These are phyloP conservation scores for Gynandropsis gynandra DNA, from an alignment of 345 rosid species.

Conservation along the genomic window DNA sequence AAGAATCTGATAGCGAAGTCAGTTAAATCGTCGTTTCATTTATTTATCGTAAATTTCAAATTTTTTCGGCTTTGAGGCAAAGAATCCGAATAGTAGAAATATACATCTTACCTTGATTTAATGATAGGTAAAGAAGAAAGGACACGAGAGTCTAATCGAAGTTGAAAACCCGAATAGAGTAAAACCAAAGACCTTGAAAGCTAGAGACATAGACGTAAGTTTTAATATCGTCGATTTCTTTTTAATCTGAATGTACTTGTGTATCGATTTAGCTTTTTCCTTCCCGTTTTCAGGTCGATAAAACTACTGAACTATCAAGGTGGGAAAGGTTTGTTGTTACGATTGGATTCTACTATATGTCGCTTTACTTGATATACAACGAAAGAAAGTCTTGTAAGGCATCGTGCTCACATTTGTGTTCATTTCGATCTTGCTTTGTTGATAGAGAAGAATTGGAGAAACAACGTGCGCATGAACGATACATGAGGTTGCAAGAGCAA, in stretches of 20 bases:
- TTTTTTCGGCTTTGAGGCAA: no score
- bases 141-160: conserved; percentile 69
- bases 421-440: not conserved
- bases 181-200: conserved; percentile 63
- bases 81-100: not conserved
- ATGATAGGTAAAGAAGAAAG: conserved; percentile 68
- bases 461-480: conserved; percentile 90
- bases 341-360: not conserved
- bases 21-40: conserved; percentile 2
- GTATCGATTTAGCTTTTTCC: not conserved
- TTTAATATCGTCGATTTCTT: not conserved
- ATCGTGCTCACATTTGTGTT: not conserved
- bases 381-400: not conserved
- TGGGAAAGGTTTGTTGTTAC: conserved; percentile 72
- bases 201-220: conserved; percentile 69
- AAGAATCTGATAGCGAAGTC: conserved; percentile 36
- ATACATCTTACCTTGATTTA: not conserved
- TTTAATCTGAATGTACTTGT: not conserved
- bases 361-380: not conserved
- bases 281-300: conserved; percentile 39
- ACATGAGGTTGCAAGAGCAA: conserved; percentile 97
- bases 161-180: conserved; percentile 80
- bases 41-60: not conserved
- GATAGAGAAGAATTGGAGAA: conserved; percentile 91
- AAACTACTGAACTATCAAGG: conserved; percentile 89